Evolutionary conservation across 768 basidiomycete genomes (phyloP).

Genomic region (Suillus subaureus): DNA sequence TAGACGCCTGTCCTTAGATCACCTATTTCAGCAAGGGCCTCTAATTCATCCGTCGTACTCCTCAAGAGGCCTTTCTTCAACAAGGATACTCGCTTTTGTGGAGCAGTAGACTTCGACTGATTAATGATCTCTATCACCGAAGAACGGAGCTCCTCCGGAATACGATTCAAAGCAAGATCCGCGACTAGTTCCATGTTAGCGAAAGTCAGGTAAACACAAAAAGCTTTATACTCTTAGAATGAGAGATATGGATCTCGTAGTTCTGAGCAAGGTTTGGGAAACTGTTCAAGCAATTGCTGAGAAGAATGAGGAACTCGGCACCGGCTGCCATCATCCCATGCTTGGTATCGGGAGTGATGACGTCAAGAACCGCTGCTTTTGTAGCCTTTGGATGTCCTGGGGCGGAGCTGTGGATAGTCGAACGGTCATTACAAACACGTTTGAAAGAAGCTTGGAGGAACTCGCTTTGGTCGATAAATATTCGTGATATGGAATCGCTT

Average conservation of each 20-base stretch:
- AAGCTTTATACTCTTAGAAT: constrained; percentile 62
- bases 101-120: constrained; percentile 62
- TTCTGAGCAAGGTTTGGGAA: constrained; percentile 70
- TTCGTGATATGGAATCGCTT: constrained; percentile 83
- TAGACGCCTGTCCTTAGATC: constrained; percentile 18
- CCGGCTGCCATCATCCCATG: constrained; percentile 68
- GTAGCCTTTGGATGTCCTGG: constrained; percentile 73
- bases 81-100: constrained; percentile 70
- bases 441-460: constrained; percentile 15
- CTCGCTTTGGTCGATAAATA: constrained; percentile 68
- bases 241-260: constrained; percentile 80
- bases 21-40: constrained; percentile 67
- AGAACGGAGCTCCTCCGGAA: constrained; percentile 57
- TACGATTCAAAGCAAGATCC: constrained; percentile 60
- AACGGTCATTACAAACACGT: not conserved
- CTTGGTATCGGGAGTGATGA: constrained; percentile 73
- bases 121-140: constrained; percentile 66
- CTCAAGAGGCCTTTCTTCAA: constrained; percentile 71
- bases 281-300: constrained; percentile 64
- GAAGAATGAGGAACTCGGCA: constrained; percentile 73
- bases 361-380: constrained; percentile 82
- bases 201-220: not conserved
- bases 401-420: constrained; percentile 45
- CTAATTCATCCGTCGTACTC: constrained; percentile 72
- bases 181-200: constrained; percentile 52